Base-by-base conservation (phyloP, 2,329 filamentous ascomycete species). In the Aspergillus sp. region DNA sequence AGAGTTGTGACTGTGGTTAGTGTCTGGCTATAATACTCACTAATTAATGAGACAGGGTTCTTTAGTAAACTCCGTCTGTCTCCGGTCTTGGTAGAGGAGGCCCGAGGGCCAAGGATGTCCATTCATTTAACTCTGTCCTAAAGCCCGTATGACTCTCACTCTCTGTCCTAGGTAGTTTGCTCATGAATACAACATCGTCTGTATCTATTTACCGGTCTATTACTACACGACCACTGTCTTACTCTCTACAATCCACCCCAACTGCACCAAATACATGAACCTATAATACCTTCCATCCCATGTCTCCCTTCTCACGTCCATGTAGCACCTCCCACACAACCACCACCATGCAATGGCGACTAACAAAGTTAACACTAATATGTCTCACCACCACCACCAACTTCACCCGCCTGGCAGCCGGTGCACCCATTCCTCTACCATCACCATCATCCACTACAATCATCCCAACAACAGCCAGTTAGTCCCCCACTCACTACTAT, bases 281-380 rank as follows among this genome's bases (percentile, higher is more conserved):
- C 10, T 36, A 36, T 21, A 23, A 23, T 13, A 7, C n/a, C 8
- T 15, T 15, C 23, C 15, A 27, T 50, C 25, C 17, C 10, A 50
- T 50, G 47, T 50, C 23, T 50, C 19, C 3, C 23, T 8, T 32
- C 8, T 10, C 15, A 13, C 47, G 15, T 23, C 44, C 54, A 62
- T 59, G 62, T 60, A 63, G 54, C 38, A 25, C 15, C 32, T 57
- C 60, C 54, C 41, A 60, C 64, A 57, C 30, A 50, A 56, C 36
- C 38, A 66, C 66, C 32, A 36, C 36, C 41, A 66, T 66, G 63
- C 64, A 57, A 54, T 62, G 58, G 61, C 53, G 59, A 57, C 53
- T 60, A 57, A 61, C 58, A 36, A 58, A 53, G 41, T 55, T 55
- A 50, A 15, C 56, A 41, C 49, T 60, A 32, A 47, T 47, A 32